A percentile compares a stretch with the other conserved stretches of the same genome.
Evolutionary conservation across 2,329 filamentous ascomycete species (phyloP).

Genomic region (Dendryphion nanum): DNA sequence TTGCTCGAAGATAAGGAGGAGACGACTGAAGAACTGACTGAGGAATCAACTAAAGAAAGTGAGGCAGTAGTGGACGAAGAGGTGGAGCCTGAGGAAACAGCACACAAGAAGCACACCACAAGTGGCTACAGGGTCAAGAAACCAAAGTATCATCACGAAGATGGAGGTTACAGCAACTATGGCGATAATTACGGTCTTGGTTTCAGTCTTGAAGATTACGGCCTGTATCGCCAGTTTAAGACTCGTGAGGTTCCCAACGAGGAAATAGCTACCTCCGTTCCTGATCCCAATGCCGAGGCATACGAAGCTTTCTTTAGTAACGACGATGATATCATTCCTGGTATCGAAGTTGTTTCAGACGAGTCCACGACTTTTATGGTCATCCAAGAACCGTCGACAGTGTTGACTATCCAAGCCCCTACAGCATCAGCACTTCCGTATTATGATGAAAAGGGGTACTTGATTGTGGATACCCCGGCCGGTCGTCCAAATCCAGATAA

Average conservation of each 20-base stretch:
- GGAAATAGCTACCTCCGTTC: not conserved
- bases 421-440: no score
- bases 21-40: not conserved
- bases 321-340: not conserved
- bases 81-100: not conserved
- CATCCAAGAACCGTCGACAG: constrained; percentile 1
- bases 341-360: constrained; percentile 2
- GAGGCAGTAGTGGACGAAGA: not conserved
- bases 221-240: constrained; percentile 2
- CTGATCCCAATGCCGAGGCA: not conserved
- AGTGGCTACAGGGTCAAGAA: no score
- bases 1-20: not conserved
- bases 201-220: not conserved
- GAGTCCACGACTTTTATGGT: constrained; percentile 4
- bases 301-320: not conserved
- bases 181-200: not conserved
- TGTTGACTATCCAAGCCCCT: no score
- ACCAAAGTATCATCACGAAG: not conserved
- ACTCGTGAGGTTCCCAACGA: not conserved
- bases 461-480: constrained; percentile 1
- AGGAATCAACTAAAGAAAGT: not conserved
- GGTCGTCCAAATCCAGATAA: not conserved
- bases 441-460: not conserved
- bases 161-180: not conserved
- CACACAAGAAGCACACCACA: no score